Conservation (phyloP, 2,329 filamentous ascomycete genomes). For the Aspergillus novoparasiticus region DNA sequence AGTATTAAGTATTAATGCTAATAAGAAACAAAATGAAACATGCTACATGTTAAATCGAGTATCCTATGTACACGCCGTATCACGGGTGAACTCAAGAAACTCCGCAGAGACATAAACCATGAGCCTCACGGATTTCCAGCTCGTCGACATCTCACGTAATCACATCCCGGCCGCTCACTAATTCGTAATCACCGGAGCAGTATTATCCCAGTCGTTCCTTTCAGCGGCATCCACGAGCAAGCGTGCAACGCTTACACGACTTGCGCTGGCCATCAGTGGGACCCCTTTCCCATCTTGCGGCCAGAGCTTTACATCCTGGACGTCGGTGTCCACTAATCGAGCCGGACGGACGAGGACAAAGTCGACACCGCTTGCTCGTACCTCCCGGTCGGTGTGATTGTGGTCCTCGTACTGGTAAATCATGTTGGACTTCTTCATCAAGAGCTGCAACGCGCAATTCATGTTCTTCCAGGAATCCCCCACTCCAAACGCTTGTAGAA, state of each 20-base stretch:
- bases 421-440: constrained; percentile 55
- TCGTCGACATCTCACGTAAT: too few relatives aligned
- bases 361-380: constrained; percentile 38
- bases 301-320: constrained; percentile 41
- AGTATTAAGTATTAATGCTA: too few relatives aligned
- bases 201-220: constrained; percentile 45
- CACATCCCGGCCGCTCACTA: constrained; percentile 10
- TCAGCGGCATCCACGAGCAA: constrained; percentile 52
- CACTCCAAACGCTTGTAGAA: constrained; percentile 56
- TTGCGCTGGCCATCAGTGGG: constrained; percentile 42
- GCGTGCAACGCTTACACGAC: constrained; percentile 46
- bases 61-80: too few relatives aligned
- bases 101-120: too few relatives aligned
- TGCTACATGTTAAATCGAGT: too few relatives aligned
- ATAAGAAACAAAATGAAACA: too few relatives aligned
- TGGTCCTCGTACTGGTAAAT: constrained; percentile 52
- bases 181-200: constrained; percentile 52
- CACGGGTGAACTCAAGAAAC: too few relatives aligned
- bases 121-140: accelerated
- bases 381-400: constrained; percentile 47
- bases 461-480: constrained; percentile 49
- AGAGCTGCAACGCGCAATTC: constrained; percentile 43
- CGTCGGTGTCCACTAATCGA: constrained; percentile 46
- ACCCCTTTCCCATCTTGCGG: constrained; percentile 48
- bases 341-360: constrained; percentile 52